Base-by-base conservation (phyloP, 176 grass and related monocot genomes). In the Rhipidocladum racemiflorum region DNA sequence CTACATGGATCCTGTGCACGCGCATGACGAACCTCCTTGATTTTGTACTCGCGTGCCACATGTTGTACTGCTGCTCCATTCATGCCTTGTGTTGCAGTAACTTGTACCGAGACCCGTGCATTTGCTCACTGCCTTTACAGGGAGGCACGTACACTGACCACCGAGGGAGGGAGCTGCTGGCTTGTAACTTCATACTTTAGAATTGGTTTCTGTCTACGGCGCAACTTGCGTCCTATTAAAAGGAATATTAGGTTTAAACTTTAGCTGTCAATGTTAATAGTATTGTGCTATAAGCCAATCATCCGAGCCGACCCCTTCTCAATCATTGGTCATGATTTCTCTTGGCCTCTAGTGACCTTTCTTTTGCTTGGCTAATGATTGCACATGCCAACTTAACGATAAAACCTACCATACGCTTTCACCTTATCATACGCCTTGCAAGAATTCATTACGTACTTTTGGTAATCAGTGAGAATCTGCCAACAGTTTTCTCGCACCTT, bases 301-400 rank as follows among this genome's bases (percentile, higher is more conserved):
- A 80, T 89, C 45, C 5, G 11, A 69, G 77, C 87, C 28, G 65
- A 62, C 65, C 65, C 28, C 21, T 49, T 68, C 74, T 68, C 79
- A 83, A 90, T 90, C 84, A 86, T 90, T 79, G 59, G 75, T 3
- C 61, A 86, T 83, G 84, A 83, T 90, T 86, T 86, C 40, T n/a
- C 43, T 79, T 86, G 88, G 84, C 68, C 79, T 78, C 67, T 83
- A 79, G 84, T 59, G 49, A 68, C 65, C 15, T 79, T 82, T 86
- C 74, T 90, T 79, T 78, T 74, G 74, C 50, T 30, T 36, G 24
- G 44, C 59, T 83, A 79, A 90, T 83, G 74, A 90, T 86, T 50
- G 74, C 84, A 86, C 79, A 90, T 90, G 84, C 70, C 68, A 85
- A 16, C 67, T 82, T 86, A 85, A 90, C 88, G 34, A 89, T 65